A percentile compares a stretch with the other conserved stretches of the same genome.
phyloP scores from a whole-genome alignment of 768 basidiomycete species.

The Pleurotus salmoneostramineus region DNA sequence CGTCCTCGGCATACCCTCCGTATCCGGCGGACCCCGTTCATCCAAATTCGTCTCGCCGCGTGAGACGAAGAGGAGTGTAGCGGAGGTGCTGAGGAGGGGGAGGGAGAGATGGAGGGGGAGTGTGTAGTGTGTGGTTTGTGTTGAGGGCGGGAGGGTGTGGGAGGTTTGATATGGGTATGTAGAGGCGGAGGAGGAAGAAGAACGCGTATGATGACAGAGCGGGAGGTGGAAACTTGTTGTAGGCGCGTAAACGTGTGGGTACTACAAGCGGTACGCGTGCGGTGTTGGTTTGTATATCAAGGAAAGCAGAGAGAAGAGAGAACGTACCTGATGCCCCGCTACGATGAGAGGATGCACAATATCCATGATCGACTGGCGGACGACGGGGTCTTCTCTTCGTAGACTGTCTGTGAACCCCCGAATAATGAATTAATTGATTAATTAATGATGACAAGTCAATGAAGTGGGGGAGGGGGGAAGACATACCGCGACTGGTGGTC shows the following conservation, averaged over 20 bases:
- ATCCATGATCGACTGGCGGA: slow-evolving; percentile 22
- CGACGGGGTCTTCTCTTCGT: slow-evolving; percentile 20
- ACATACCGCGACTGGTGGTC: slow-evolving; percentile 33
- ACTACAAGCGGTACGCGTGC: slow-evolving; percentile 19
- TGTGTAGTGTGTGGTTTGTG: slow-evolving; percentile 35
- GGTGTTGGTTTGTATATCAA: not conserved
- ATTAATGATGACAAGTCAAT: no score
- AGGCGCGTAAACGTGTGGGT: slow-evolving; percentile 37
- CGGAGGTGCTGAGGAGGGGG: slow-evolving; percentile 37
- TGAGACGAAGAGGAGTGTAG: slow-evolving; percentile 29
- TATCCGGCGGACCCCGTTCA: slow-evolving; percentile 17
- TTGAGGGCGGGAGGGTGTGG: not conserved
- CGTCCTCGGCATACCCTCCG: slow-evolving; percentile 34
- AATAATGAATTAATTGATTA: no score
- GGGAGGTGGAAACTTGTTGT: slow-evolving; percentile 42
- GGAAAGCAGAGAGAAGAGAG: not conserved
- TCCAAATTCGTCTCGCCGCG: slow-evolving; percentile 34
- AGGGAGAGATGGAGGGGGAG: slow-evolving; percentile 34
- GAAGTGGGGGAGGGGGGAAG: slow-evolving; percentile 3
- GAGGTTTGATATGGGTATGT: slow-evolving; percentile 15
- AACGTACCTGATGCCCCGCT: slow-evolving; percentile 35
- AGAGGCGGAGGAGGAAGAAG: slow-evolving; percentile 24
- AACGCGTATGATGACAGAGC: slow-evolving; percentile 22
- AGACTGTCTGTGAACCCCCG: slow-evolving; percentile 32
- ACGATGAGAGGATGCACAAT: slow-evolving; percentile 36